Evolutionary conservation across 2,329 filamentous ascomycete genomes (phyloP).

Genomic region (Trichoderma oligosporum): DNA sequence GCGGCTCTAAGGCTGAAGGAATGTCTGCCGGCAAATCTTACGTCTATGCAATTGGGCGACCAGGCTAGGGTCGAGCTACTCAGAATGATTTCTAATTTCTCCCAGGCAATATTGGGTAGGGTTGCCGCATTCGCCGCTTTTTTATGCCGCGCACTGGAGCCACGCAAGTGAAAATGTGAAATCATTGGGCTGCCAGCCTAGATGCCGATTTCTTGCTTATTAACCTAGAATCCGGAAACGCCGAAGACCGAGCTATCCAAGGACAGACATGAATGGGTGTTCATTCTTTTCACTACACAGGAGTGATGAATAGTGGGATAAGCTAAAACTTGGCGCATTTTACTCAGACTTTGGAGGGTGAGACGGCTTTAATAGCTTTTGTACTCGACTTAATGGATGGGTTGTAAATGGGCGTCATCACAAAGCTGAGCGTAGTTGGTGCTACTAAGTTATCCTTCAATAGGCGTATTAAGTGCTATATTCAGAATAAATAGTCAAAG

Average conservation of each 20-base stretch:
- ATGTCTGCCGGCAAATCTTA: not conserved
- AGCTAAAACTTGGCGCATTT: no score
- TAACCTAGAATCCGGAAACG: not conserved
- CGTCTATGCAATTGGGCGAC: constrained; percentile 3
- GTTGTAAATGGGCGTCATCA: no score
- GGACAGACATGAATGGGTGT: no score
- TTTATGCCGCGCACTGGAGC: not conserved
- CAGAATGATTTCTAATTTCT: constrained; percentile 8
- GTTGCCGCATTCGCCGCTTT: constrained; percentile 10
- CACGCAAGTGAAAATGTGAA: not conserved
- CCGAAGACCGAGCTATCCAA: not conserved
- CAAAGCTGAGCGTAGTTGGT: no score
- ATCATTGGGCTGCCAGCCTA: not conserved
- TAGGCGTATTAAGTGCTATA: no score
- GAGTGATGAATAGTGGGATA: no score
- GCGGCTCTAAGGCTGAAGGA: not conserved
- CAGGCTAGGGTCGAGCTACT: not conserved
- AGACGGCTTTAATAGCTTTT: no score
- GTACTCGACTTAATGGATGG: no score
- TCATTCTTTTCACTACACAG: no score
- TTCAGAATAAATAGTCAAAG: no score
- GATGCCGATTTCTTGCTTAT: not conserved
- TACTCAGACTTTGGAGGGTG: no score
- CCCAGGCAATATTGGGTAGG: not conserved
- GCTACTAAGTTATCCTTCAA: no score